Evolutionary conservation across 768 basidiomycete genomes (phyloP).

Genomic region (Lactarius hatsudake): DNA sequence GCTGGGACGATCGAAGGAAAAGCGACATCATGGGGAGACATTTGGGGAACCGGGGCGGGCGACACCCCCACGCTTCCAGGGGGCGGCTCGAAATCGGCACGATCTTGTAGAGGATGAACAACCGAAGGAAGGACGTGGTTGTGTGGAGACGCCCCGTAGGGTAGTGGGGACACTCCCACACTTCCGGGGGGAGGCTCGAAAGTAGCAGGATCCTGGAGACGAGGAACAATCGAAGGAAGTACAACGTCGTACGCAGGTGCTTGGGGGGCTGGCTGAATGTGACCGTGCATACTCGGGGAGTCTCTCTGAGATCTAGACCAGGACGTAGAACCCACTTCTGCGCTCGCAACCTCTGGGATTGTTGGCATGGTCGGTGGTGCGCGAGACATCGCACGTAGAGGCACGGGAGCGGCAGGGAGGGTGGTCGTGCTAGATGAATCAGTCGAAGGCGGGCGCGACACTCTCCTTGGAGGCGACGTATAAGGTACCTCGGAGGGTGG

Average conservation of each 20-base stretch:
- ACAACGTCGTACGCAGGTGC: not conserved
- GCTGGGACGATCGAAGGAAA: not conserved
- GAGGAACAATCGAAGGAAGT: not conserved
- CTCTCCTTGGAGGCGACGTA: not conserved
- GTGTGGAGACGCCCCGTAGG: not conserved
- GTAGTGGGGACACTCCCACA: not conserved
- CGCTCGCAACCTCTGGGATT: constrained; percentile 26
- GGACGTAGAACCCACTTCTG: constrained; percentile 17
- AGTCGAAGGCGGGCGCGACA: constrained; percentile 1
- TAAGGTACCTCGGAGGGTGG: constrained; percentile 1
- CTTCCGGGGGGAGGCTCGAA: constrained; percentile 15
- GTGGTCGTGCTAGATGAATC: constrained; percentile 25
- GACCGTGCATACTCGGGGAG: not conserved
- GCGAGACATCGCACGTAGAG: constrained; percentile 2
- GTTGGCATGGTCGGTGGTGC: constrained; percentile 21
- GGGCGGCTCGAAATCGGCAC: not conserved
- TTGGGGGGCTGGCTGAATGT: not conserved
- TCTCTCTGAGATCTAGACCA: constrained; percentile 12
- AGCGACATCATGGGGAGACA: not conserved
- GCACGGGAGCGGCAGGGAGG: constrained; percentile 19
- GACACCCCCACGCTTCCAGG: not conserved
- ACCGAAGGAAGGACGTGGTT: not conserved
- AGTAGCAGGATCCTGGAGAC: not conserved
- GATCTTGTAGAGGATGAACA: not conserved
- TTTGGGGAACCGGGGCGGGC: not conserved